Evolutionary conservation across 495 filamentous ascomycete genomes (phyloP), one percentile per base, ranked within the genome.

Genomic region (Jackrogersella multiformis): DNA sequence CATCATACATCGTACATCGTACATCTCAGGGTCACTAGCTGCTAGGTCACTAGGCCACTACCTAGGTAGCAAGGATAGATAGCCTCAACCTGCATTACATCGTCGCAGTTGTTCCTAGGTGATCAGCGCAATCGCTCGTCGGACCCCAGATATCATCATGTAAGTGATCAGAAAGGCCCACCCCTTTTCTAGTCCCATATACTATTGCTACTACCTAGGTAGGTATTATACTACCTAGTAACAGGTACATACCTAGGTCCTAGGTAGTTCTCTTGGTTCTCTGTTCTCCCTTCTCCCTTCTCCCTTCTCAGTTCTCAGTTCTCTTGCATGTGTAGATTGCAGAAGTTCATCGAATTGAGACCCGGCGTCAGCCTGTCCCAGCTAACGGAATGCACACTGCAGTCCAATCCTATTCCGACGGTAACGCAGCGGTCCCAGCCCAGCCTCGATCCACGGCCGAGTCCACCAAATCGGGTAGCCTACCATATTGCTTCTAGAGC

Each of bases 31-130:
- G 36, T 54, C 34, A n/a, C 7, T 42, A 56, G n/a, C n/a, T n/a
- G n/a, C n/a, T n/a, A n/a, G n/a, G n/a, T n/a, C n/a, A n/a, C n/a
- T n/a, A n/a, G n/a, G n/a, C n/a, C n/a, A n/a, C n/a, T n/a, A n/a
- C n/a, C n/a, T n/a, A n/a, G n/a, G n/a, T n/a, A n/a, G 21, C 36
- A 44, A 60, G 55, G 61, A 30, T 65, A 64, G 55, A 61, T 46
- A 69, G 30, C 48, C 66, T 69, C 55, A 38, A 61, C 60, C 56
- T 60, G 66, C 61, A 69, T 69, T 55, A 69, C 46, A 64, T 61
- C 52, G 61, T 65, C 56, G 61, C 61, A 69, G 38, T 60, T 64
- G 55, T 69, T 64, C 60, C 66, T 61, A 65, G 49, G 60, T 65
- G 67, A 70, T 70, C 67, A 53, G 52, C 67, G 26, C 30, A 41